Percentiles rank a stretch among this genome's conserved stretches.
phyloP scores from a whole-genome alignment of 1,284 basidiomycete genomes.

The Ceratobasidium theobromae region DNA sequence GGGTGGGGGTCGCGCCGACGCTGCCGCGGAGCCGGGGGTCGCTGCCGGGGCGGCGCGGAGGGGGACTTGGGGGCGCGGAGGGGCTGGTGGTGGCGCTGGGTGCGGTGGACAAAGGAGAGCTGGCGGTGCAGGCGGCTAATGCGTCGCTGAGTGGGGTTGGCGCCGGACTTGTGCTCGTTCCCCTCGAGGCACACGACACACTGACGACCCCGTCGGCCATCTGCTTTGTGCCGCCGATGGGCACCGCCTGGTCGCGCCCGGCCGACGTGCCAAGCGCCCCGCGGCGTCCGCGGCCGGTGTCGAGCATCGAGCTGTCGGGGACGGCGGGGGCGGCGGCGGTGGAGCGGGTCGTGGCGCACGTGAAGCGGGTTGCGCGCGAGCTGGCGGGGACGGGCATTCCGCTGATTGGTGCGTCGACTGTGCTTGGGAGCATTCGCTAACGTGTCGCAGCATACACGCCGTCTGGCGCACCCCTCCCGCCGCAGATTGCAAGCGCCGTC shows the following conservation, averaged over 20 bases:
- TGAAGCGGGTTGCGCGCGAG: conserved; percentile 13
- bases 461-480: background rate
- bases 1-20: background rate
- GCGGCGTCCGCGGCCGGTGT: conserved; percentile 30
- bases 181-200: conserved; percentile 15
- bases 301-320: conserved; percentile 29
- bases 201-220: conserved; percentile 33
- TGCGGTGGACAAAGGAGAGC: conserved; percentile 25
- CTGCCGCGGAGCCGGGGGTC: conserved; percentile 22
- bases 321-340: conserved; percentile 20
- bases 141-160: background rate
- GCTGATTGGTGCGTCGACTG: conserved; percentile 17
- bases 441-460: conserved; percentile 20
- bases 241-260: conserved; percentile 14
- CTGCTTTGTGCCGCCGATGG: conserved; percentile 29
- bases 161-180: conserved; percentile 4
- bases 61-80: conserved; percentile 12
- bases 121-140: conserved; percentile 1
- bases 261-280: background rate
- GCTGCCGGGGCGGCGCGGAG: conserved; percentile 7
- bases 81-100: conserved; percentile 18
- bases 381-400: conserved; percentile 8
- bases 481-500: conserved; percentile 10
- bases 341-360: conserved; percentile 29
- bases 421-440: background rate